Evolutionary conservation across 345 rosid genomes (phyloP), one percentile per base, ranked within the genome.

Genomic region (Erysimum cheiranthoides): DNA sequence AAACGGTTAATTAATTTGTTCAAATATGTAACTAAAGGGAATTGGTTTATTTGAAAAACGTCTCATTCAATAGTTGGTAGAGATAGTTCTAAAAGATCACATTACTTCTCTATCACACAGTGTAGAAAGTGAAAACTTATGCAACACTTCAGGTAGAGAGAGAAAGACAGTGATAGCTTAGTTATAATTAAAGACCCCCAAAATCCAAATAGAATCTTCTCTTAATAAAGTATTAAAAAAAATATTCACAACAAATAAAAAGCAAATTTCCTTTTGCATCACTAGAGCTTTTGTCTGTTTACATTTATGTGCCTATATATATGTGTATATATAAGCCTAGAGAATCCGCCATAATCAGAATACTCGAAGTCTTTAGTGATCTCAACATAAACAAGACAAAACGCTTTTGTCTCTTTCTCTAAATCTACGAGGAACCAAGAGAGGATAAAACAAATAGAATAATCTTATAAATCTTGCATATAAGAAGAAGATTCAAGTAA

Each of bases 81-180:
- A 70, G 66, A 77, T 47, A 57, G 72, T 71, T 77, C 60, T 77
- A 70, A 71, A 77, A 77, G 46, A 36, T 71, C 28, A 77, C 66
- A 71, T 77, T 64, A 77, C 80, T 77, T 77, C 45, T 56, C 60
- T 69, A 76, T 69, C 75, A 76, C 79, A 68, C 63, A 76, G 50
- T 43, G 42, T 17, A 52, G 25, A 71, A 77, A 77, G 68, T 77
- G 76, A 77, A 77, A 71, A 77, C 80, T 77, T 77, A 77, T 77
- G 66, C 80, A 77, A 77, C 76, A 77, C 80, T 77, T 77, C 76
- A 77, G 76, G 68, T 47, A 64, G 80, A 77, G 76, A 77, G 76
- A 71, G 43, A 61, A 46, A 76, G 76, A 71, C 72, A 71, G 80
- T 71, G 80, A 77, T 77, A 77, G 76, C 80, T 77, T 64, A 49